Conservation (phyloP, 2,329 filamentous ascomycete species). For the Verticillium zaregamsianum region DNA sequence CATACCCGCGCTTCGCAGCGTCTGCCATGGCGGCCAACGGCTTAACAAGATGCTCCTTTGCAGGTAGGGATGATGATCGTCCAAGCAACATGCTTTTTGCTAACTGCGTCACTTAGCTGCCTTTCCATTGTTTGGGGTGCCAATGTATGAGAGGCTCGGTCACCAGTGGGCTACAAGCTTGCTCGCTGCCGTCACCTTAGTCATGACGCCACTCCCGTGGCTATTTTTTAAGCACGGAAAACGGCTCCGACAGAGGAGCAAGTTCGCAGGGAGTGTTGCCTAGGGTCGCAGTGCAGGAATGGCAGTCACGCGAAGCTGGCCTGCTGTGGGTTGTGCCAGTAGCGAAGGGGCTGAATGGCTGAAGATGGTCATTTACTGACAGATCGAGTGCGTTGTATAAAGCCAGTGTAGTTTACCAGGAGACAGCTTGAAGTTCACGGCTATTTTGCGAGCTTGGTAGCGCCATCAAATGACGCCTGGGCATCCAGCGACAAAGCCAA, state of each 20-base stretch:
- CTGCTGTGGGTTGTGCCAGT: no score
- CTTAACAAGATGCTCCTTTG: slow-evolving; percentile 72
- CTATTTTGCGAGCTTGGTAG: no score
- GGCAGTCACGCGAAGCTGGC: no score
- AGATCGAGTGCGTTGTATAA: no score
- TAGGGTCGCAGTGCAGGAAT: no score
- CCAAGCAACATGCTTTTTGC: slow-evolving; percentile 4
- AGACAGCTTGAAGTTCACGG: no score
- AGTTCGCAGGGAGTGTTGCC: slow-evolving; percentile 34
- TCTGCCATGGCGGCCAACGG: slow-evolving; percentile 79
- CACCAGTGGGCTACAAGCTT: slow-evolving; percentile 65
- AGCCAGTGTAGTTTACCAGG: no score
- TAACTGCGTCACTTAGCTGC: slow-evolving; percentile 42
- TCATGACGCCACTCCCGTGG: slow-evolving; percentile 60
- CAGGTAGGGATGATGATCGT: slow-evolving; percentile 36
- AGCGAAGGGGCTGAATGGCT: no score
- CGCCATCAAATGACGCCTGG: no score
- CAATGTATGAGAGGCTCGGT: slow-evolving; percentile 66
- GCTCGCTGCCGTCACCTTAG: slow-evolving; percentile 55
- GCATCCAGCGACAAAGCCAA: no score
- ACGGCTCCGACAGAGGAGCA: slow-evolving; percentile 47
- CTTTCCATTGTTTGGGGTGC: slow-evolving; percentile 70
- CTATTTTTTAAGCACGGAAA: slow-evolving; percentile 59
- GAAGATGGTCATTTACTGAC: no score
- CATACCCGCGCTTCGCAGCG: slow-evolving; percentile 74